Evolutionary conservation across 768 basidiomycete species (phyloP).

Genomic region (Russula sp.): DNA sequence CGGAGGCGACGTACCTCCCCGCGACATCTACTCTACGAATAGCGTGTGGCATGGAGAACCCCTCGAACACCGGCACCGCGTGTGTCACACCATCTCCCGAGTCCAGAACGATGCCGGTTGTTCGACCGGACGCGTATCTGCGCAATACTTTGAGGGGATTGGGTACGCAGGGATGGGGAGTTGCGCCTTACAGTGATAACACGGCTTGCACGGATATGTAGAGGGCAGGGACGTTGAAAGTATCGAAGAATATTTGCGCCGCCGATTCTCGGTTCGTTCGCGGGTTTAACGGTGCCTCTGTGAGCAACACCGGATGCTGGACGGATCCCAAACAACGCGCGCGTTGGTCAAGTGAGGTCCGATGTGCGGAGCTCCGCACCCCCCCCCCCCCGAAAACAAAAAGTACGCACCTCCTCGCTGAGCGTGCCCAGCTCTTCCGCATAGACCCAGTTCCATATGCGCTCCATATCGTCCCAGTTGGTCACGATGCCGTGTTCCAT

Average conservation of each 20-base stretch:
- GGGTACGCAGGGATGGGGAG: not conserved
- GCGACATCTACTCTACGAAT: slow-evolving; percentile 95
- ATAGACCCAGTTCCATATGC: slow-evolving; percentile 98
- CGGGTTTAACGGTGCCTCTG: slow-evolving; percentile 96
- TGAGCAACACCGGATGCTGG: slow-evolving; percentile 94
- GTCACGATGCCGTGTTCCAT: slow-evolving; percentile 99
- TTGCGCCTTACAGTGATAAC: slow-evolving; percentile 70
- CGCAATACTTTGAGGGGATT: not conserved
- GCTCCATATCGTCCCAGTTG: slow-evolving; percentile 99
- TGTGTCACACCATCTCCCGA: slow-evolving; percentile 99
- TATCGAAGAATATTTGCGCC: slow-evolving; percentile 99
- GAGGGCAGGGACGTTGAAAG: slow-evolving; percentile 97
- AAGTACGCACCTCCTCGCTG: slow-evolving; percentile 79
- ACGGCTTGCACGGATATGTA: slow-evolving; percentile 98
- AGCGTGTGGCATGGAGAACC: slow-evolving; percentile 98
- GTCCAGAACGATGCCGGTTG: slow-evolving; percentile 98
- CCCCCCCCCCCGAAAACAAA: too few relatives aligned
- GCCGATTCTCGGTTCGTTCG: slow-evolving; percentile 93
- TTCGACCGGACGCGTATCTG: slow-evolving; percentile 97
- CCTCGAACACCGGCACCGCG: slow-evolving; percentile 97
- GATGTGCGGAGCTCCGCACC: not conserved
- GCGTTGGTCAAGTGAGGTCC: not conserved
- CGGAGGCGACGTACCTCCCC: slow-evolving; percentile 55
- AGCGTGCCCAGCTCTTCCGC: slow-evolving; percentile 91
- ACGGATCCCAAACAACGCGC: slow-evolving; percentile 17